These are phyloP conservation scores for Xerocomellus dryophilus DNA, from an alignment of 768 basidiomycete species.

Conservation along the genomic window DNA sequence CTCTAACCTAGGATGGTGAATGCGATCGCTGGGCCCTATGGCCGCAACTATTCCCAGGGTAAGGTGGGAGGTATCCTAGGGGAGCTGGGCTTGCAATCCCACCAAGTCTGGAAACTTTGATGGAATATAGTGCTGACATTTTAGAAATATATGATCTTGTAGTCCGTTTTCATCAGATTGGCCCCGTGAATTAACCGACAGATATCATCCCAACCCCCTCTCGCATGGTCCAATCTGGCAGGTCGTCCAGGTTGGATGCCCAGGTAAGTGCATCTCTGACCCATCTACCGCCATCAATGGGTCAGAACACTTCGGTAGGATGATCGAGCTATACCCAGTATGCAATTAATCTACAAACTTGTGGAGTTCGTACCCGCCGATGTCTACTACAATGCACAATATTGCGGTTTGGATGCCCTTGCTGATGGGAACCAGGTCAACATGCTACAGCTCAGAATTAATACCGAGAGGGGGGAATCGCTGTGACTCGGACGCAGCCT, in stretches of 20 bases:
- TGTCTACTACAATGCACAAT: no score
- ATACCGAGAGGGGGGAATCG: slow-evolving; percentile 18
- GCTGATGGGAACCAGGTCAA: no score
- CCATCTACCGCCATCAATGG: no score
- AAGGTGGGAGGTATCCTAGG: slow-evolving; percentile 62
- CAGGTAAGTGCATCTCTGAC: no score
- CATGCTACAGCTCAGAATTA: not conserved
- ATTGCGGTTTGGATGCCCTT: no score
- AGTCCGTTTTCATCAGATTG: not conserved
- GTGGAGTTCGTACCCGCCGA: no score
- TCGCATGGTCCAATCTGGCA: not conserved
- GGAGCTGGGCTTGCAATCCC: slow-evolving; percentile 57
- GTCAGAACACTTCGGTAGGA: no score
- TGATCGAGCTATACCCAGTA: no score
- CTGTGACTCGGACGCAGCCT: slow-evolving; percentile 3
- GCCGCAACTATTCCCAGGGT: slow-evolving; percentile 74
- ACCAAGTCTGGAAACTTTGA: slow-evolving; percentile 69
- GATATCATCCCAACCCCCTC: no score
- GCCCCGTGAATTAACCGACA: not conserved
- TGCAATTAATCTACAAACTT: no score
- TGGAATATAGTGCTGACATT: not conserved
- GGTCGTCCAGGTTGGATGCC: not conserved
- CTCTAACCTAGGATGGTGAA: slow-evolving; percentile 59
- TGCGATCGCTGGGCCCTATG: slow-evolving; percentile 73
- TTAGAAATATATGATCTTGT: not conserved